Conservation (phyloP, 108 stramenopile genomes). For the Heterococcus sp. region DNA sequence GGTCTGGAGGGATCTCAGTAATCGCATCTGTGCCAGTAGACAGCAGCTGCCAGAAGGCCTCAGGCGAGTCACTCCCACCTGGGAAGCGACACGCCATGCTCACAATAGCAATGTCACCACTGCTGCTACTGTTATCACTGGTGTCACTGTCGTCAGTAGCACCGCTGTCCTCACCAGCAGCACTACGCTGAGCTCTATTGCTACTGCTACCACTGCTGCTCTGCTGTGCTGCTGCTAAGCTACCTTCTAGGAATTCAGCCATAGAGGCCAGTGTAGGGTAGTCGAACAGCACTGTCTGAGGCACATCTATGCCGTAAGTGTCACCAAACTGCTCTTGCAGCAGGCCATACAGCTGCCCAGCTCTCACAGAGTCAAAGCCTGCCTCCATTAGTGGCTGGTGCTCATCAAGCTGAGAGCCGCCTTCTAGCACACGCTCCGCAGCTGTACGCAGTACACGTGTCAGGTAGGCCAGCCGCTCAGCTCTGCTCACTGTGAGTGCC, state of each 20-base stretch:
- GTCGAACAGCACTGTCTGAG: slow-evolving; percentile 3
- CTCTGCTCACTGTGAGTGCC: not conserved
- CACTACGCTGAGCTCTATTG: no score
- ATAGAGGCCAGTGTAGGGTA: not conserved
- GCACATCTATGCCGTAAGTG: not conserved
- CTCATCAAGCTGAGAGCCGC: not conserved
- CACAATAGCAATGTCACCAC: slow-evolving; percentile 27
- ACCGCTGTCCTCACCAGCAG: not conserved
- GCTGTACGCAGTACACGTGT: not conserved
- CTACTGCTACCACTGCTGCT: no score
- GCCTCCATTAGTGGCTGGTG: slow-evolving; percentile 1
- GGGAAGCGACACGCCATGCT: slow-evolving; percentile 54
- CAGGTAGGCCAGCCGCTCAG: not conserved
- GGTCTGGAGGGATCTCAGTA: slow-evolving; percentile 33
- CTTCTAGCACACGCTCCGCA: not conserved
- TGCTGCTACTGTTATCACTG: not conserved
- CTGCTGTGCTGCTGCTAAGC: no score
- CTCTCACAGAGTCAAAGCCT: not conserved
- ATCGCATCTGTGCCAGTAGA: slow-evolving; percentile 41
- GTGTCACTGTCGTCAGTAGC: not conserved
- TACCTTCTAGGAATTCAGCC: not conserved
- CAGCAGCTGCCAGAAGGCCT: slow-evolving; percentile 49
- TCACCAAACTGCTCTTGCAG: not conserved
- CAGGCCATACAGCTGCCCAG: not conserved
- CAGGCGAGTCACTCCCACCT: slow-evolving; percentile 50